Base-by-base conservation (phyloP, 225 moss, liverwort and hornwort species). In the Antitrichia curtipendula region DNA sequence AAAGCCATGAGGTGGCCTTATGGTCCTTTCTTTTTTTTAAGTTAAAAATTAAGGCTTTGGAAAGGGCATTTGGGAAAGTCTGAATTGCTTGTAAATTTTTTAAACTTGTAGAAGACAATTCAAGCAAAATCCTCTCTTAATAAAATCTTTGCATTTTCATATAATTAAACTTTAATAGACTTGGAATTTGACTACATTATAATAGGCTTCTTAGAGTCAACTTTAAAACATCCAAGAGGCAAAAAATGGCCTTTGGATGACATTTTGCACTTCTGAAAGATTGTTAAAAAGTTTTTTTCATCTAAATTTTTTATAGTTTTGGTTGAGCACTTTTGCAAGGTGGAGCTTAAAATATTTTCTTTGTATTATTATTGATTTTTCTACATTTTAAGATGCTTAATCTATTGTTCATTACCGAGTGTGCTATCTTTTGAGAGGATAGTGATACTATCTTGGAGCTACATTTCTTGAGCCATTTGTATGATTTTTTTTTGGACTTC, bases 191-290 rank as follows among this genome's bases (percentile, higher is more conserved):
- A 14, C 13, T 24, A 40, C 24, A 69, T 69, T 8, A 5, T 24
- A 25, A 24, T 69, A 40, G 4, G 4, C 12, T 13, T 40, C 24
- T 8, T 5, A 40, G 7, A 24, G 12, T 24, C 40, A 40, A 69
- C 13, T 12, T n/a, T 1, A 10, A 23, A 23, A 23, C 13, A 12
- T 0, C 18, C 0, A 6, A 5, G 5, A 7, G 12, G 5, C 6
- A 4, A 5, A 11, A 20, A 20, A 23, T 23, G 8, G 23, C 12
- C 23, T 38, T 13, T 7, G 8, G 10, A 14, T 69, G 69, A 6
- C 24, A 24, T 40, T 69, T 69, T 40, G 8, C 8, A 40, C 23
- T 3, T 21, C 1, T 40, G 1, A 38, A 4, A n/a, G 11, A 38
- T 68, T 7, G 0, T 13, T 38, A 68, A n/a, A 22, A 17, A 12